Evolutionary conservation across 306 rosid species (phyloP).

Genomic region (Acmispon strigosus): DNA sequence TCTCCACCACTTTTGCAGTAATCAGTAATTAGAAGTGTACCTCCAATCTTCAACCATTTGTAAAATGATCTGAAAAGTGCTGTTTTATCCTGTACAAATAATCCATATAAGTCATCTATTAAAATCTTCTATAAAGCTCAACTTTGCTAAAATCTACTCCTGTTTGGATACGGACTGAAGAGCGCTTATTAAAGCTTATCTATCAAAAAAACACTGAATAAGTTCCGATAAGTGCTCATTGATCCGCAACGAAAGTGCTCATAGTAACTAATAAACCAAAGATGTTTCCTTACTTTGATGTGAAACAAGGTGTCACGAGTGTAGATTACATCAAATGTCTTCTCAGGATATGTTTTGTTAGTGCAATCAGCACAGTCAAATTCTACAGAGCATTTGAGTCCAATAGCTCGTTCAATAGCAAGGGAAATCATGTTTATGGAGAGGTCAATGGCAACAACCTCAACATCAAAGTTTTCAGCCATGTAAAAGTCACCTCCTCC

Average conservation of each 20-base stretch:
- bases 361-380: slow-evolving; percentile 94
- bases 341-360: slow-evolving; percentile 52
- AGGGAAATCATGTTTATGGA: slow-evolving; percentile 91
- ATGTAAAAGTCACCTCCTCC: slow-evolving; percentile 95
- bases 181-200: no score
- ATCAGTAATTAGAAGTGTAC: slow-evolving; percentile 80
- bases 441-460: slow-evolving; percentile 86
- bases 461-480: slow-evolving; percentile 81
- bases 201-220: no score
- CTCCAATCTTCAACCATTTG: slow-evolving; percentile 95
- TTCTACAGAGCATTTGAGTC: slow-evolving; percentile 68
- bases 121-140: neutral
- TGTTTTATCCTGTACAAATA: slow-evolving; percentile 60
- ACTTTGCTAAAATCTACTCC: neutral
- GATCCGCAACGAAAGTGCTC: no score
- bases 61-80: slow-evolving; percentile 61
- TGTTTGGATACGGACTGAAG: no score
- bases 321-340: slow-evolving; percentile 79
- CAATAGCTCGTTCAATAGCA: slow-evolving; percentile 78
- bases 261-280: neutral
- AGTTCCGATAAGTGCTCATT: no score
- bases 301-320: slow-evolving; percentile 85
- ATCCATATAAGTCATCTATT: no score
- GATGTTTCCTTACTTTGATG: slow-evolving; percentile 60
- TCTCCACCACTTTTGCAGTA: slow-evolving; percentile 62